Evolutionary conservation across 805 yeast genomes (phyloP), one percentile per base, ranked within the genome.

Genomic region (Lachancea sp.): DNA sequence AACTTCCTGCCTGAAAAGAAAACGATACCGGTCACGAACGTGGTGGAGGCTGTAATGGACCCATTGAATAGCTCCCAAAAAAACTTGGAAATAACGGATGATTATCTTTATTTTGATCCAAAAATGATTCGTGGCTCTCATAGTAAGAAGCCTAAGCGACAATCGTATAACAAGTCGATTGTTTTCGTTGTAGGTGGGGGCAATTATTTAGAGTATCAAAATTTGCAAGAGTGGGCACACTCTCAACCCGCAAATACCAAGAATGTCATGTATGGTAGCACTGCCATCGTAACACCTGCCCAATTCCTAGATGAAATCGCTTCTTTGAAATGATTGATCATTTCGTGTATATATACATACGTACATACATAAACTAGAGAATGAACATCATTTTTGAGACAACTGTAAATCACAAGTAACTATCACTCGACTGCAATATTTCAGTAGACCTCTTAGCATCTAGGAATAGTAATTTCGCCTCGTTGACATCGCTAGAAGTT

Each of bases 111-210:
- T 58, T 83, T 86, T 55, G 97, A 92, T 61, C 97, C 98, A 21
- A 80, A 77, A 51, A 66, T 74, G 34, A 80, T 86, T 2, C 75
- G 97, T 49, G 97, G 97, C 3, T 82, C 94, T 5, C 89, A 83
- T 52, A 79, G 95, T 3, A 79, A 83, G 52, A 90, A 89, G 26
- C 97, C 97, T 28, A 83, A 78, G 60, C 77, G 95, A 56, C 84
- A 81, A 50, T 68, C 80, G 8, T 87, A 85, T 60, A 78, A 78
- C 44, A 92, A 87, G 50, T 78, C 94, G 1, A 67, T 86, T 36
- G 95, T 92, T 16, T 92, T 92, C 61, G 86, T 89, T 38, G 89
- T 92, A 41, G 99, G 98, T 19, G 98, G 98, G 25, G 97, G 97
- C 35, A 89, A 86, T 62, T 92, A 88, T 59, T 67, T 85, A 47